phyloP scores from a whole-genome alignment of 2,329 filamentous ascomycete genomes.

The Aspergillus ibericus region DNA sequence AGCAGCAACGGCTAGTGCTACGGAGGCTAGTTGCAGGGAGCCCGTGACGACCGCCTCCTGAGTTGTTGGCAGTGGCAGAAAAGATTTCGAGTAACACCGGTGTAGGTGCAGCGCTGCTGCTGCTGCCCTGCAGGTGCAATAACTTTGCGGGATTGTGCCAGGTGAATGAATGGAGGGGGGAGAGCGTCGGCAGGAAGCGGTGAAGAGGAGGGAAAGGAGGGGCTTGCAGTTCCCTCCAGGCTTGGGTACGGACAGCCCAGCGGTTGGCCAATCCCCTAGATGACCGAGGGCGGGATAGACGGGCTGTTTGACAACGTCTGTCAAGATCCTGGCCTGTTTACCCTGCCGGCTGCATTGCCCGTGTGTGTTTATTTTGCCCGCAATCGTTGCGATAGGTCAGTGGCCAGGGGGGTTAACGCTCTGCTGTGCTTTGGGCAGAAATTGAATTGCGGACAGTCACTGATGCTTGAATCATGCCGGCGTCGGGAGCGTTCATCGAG shows the following conservation, averaged over 20 bases:
- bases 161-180: neutral
- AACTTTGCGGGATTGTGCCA: neutral
- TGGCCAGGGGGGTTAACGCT: neutral
- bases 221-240: constrained; percentile 8
- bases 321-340: constrained; percentile 14
- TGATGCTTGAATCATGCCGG: constrained; percentile 14
- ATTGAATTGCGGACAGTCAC: constrained; percentile 15
- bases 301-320: constrained; percentile 14
- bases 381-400: constrained; percentile 12
- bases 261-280: constrained; percentile 9
- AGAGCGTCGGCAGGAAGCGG: constrained; percentile 12
- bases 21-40: neutral
- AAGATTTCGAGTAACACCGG: constrained; percentile 1
- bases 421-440: constrained; percentile 26
- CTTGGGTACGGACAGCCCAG: constrained; percentile 17
- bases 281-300: constrained; percentile 11
- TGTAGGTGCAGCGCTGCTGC: constrained; percentile 5
- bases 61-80: neutral
- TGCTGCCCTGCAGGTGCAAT: constrained; percentile 7
- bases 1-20: neutral
- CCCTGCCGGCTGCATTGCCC: constrained; percentile 13
- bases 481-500: constrained; percentile 9
- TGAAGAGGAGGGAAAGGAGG: constrained; percentile 12
- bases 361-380: constrained; percentile 17
- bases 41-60: neutral